Percentiles rank a stretch among this genome's conserved stretches.
Conservation (phyloP, 2,329 filamentous ascomycete species). For the Aspergillus luchuensis region DNA sequence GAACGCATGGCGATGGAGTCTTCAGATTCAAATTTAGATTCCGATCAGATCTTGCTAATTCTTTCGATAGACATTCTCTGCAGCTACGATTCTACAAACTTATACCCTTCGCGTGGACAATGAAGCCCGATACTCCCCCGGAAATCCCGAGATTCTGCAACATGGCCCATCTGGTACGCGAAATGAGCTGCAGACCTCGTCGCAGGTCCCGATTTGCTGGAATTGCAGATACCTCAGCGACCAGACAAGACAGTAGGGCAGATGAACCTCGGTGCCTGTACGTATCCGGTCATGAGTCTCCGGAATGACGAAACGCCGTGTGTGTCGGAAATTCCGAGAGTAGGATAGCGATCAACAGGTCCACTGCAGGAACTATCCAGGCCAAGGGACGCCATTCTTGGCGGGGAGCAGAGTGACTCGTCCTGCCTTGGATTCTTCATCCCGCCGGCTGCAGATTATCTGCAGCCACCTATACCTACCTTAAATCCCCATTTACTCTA, state of each 20-base stretch:
- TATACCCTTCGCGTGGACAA: background rate
- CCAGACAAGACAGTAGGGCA: background rate
- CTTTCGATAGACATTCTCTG: background rate
- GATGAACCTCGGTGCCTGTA: background rate
- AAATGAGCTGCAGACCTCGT: background rate
- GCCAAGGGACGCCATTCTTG: background rate
- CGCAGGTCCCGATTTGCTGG: background rate
- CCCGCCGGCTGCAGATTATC: too few species aligned
- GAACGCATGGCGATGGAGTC: background rate
- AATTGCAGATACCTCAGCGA: background rate
- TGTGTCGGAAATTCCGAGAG: background rate
- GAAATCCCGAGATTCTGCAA: background rate
- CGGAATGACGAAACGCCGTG: background rate
- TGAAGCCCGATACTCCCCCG: background rate
- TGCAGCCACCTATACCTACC: too few species aligned
- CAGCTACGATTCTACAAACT: background rate
- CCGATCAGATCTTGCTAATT: background rate
- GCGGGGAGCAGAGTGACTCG: background rate
- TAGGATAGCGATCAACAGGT: background rate
- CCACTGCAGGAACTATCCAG: background rate
- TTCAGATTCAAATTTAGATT: background rate
- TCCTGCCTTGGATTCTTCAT: background rate
- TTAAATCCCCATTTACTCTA: too few species aligned
- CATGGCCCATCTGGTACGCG: background rate
- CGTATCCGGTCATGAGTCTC: background rate